Evolutionary conservation across 2,329 filamentous ascomycete species (phyloP), one percentile per base, ranked within the genome.

Genomic region (Pseudogymnoascus sp.): DNA sequence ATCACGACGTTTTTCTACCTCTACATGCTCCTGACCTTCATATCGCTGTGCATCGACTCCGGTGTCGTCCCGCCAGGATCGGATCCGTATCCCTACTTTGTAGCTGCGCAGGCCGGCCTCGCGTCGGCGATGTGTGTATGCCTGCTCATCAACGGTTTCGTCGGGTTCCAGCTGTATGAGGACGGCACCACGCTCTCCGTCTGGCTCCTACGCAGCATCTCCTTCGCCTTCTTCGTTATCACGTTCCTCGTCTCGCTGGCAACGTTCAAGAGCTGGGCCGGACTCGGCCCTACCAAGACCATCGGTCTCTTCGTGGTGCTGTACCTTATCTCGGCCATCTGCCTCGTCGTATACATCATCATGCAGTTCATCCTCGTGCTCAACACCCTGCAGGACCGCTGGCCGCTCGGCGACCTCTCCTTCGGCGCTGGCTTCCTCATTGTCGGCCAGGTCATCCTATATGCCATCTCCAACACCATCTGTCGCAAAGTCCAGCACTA

Each of bases 91-190:
- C 89, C 93, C 0, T 99, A 96, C 80, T 97, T 99, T 73, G 89
- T 91, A 68, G 90, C 92, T 10, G 85, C 89, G 5, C 95, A 99
- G 72, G 88, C 88, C 67, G 95, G 93, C 13, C 80, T 99, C 62
- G 81, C 87, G 21, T 96, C 91, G 36, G 91, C 95, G 0, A 83
- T 96, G 28, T 88, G 95, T 74, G 93, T 91, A 26, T 96, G 89
- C 74, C 81, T 99, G 63, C 80, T 97, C 70, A 93, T 99, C 80
- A 97, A 97, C 76, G 95, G 95, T 47, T 99, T 99, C 73, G 93
- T 99, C 62, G 95, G 95, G 35, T 99, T 99, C 77, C 95, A 97
- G 77, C 82, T 99, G 11, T 99, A 99, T 76, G 95, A 99, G 77
- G 95, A 99, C 72, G 95, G 95, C 61, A 99, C 95, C 1, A 88